These are phyloP conservation scores for Vachellia pachyceras DNA, from an alignment of 306 rosid species.

Conservation along the genomic window DNA sequence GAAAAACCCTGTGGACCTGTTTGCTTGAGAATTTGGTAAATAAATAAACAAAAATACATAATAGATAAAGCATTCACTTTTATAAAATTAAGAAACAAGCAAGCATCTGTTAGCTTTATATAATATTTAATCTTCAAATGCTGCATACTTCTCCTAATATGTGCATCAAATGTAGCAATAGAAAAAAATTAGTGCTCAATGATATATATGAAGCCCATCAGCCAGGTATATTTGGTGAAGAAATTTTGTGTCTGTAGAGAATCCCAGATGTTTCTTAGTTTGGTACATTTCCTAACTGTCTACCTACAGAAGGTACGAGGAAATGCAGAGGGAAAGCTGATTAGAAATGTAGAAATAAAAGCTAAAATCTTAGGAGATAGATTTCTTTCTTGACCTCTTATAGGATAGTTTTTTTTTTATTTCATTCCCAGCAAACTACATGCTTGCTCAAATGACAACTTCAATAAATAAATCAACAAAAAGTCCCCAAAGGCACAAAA, in stretches of 20 bases:
- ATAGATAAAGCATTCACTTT: conserved; percentile 9
- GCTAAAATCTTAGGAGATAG: background rate
- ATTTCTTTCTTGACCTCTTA: background rate
- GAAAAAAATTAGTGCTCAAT: background rate
- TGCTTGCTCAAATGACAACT: conserved; percentile 7
- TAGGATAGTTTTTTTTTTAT: background rate
- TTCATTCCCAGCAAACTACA: conserved; percentile 2
- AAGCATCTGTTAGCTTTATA: conserved; percentile 7
- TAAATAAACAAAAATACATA: conserved; percentile 8
- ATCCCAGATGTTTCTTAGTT: background rate
- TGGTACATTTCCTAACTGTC: background rate
- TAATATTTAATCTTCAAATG: conserved; percentile 1
- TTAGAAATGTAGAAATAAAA: background rate
- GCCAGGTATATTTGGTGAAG: background rate
- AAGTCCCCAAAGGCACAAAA: conserved; percentile 9
- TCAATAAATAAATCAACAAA: background rate
- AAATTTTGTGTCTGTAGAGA: too few relatives aligned
- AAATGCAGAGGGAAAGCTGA: background rate
- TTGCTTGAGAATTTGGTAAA: conserved; percentile 22
- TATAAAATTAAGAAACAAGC: background rate
- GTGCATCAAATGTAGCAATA: background rate
- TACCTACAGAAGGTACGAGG: background rate
- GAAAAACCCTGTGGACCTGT: conserved; percentile 9
- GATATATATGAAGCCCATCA: background rate
- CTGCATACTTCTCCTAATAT: background rate